phyloP scores from a whole-genome alignment of 2,329 filamentous ascomycete genomes.

The Beauveria medogensis region DNA sequence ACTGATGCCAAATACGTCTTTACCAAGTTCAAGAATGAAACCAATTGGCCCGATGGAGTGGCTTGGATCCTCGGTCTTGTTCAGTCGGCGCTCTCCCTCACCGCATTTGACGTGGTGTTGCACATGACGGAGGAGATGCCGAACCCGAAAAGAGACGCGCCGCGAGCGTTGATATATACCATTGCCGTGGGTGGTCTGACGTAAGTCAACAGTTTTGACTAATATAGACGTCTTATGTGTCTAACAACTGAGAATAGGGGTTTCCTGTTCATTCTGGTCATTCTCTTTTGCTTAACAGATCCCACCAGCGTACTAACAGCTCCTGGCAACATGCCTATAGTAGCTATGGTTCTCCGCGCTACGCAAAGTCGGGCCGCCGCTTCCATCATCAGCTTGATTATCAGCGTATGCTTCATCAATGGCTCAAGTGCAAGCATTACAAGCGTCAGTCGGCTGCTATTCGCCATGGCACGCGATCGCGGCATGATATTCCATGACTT shows the following conservation, averaged over 20 bases:
- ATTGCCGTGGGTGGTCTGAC: slow-evolving; percentile 35
- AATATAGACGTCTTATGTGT: not conserved
- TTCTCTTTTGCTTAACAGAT: slow-evolving; percentile 33
- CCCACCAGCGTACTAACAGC: slow-evolving; percentile 26
- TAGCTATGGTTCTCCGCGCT: slow-evolving; percentile 35
- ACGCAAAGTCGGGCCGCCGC: slow-evolving; percentile 31
- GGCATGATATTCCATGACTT: slow-evolving; percentile 27
- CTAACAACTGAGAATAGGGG: slow-evolving; percentile 18
- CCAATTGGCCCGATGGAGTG: slow-evolving; percentile 37
- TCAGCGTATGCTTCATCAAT: slow-evolving; percentile 37
- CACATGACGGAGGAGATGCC: slow-evolving; percentile 42
- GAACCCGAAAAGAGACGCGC: slow-evolving; percentile 29
- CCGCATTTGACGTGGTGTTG: slow-evolving; percentile 36
- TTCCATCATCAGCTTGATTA: slow-evolving; percentile 31
- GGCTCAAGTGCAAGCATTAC: slow-evolving; percentile 37
- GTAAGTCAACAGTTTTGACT: slow-evolving; percentile 19
- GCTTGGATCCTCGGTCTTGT: slow-evolving; percentile 40
- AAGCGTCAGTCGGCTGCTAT: slow-evolving; percentile 33
- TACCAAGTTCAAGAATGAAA: slow-evolving; percentile 34
- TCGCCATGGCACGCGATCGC: slow-evolving; percentile 38
- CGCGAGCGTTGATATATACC: slow-evolving; percentile 35
- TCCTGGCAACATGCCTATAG: slow-evolving; percentile 36
- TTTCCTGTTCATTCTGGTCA: slow-evolving; percentile 30
- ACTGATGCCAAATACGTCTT: slow-evolving; percentile 36
- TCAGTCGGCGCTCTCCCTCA: slow-evolving; percentile 28